Evolutionary conservation across 78 protist species (phyloP).

Genomic region (Protostelium mycophagum): DNA sequence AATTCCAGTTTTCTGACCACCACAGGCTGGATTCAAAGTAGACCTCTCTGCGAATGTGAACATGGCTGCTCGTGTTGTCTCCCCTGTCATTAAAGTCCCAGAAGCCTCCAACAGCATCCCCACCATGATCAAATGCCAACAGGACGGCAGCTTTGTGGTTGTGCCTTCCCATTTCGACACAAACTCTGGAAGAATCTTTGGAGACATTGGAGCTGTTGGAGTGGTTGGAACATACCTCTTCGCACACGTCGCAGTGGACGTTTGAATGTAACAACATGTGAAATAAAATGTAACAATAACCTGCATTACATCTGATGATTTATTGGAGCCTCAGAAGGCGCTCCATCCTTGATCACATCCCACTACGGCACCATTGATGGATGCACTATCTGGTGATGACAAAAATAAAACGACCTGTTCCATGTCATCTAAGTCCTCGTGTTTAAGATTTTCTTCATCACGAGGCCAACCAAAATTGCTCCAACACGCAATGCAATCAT

Average conservation of each 20-base stretch:
- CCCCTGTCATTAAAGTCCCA: neutral
- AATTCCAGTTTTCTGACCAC: neutral
- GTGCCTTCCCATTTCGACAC: neutral
- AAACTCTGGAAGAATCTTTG: neutral
- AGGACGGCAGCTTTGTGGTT: neutral
- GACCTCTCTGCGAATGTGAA: neutral
- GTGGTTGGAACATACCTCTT: neutral
- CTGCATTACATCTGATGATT: too few species aligned
- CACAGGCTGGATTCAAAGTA: neutral
- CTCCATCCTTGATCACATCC: neutral
- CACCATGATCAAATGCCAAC: neutral
- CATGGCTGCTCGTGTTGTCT: neutral
- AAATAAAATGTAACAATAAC: neutral
- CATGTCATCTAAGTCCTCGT: neutral
- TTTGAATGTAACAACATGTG: neutral
- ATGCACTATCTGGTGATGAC: neutral
- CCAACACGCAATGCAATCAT: too few species aligned
- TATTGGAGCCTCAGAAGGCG: too few species aligned
- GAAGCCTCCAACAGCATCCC: neutral
- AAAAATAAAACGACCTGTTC: neutral
- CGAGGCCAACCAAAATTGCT: too few species aligned
- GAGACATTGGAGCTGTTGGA: neutral
- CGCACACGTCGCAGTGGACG: neutral
- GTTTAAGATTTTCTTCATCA: too few species aligned
- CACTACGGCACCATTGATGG: neutral